Evolutionary conservation across 257 asterid species (phyloP).

Genomic region (Nicotiana undulata): DNA sequence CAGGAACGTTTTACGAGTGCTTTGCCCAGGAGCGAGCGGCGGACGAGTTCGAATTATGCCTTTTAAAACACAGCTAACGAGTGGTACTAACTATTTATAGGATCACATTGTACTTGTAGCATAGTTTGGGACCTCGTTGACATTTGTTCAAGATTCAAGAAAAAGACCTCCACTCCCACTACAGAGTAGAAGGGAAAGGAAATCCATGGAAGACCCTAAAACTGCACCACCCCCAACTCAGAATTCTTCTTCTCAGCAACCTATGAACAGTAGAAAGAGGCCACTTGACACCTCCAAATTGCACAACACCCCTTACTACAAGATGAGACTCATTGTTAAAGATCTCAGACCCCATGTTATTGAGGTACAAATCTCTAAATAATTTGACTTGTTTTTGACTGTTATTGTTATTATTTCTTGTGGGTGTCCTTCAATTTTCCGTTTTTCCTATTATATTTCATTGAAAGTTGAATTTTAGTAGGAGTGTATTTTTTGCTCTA

Average conservation of each 20-base stretch:
- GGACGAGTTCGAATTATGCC: no score
- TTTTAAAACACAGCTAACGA: no score
- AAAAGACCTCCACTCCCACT: neutral
- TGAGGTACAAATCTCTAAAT: constrained; percentile 35
- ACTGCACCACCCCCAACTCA: constrained; percentile 5
- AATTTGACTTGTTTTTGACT: neutral
- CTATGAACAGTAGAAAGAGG: constrained; percentile 38
- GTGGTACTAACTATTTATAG: no score
- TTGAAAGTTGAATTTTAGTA: no score
- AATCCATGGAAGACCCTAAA: constrained; percentile 32
- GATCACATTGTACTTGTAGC: no score
- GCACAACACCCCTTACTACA: constrained; percentile 53
- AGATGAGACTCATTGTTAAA: constrained; percentile 52
- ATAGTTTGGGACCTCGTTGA: neutral
- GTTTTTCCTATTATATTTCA: no score
- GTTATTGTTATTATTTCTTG: neutral
- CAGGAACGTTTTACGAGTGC: no score
- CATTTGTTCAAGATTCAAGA: neutral
- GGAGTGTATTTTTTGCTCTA: neutral
- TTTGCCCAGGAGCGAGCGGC: no score
- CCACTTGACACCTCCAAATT: constrained; percentile 31
- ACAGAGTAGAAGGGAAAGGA: neutral
- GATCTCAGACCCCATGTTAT: constrained; percentile 79
- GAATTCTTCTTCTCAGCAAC: constrained; percentile 7
- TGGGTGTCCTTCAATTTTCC: neutral